Base-by-base conservation (phyloP, 495 filamentous ascomycete species). In the Staphylotrichum longicolle region DNA sequence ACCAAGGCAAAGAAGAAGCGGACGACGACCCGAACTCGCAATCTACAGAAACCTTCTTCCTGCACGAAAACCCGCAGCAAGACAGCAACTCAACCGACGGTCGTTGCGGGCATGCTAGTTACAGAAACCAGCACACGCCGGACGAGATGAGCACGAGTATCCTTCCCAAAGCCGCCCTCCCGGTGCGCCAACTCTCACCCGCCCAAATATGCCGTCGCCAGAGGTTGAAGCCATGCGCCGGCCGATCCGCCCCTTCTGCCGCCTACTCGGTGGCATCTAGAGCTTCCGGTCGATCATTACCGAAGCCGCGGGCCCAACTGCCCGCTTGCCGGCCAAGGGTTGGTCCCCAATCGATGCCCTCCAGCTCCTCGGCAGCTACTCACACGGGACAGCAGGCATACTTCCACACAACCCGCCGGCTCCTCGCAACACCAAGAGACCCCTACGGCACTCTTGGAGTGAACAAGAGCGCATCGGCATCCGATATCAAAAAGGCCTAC, bases 401-500 rank as follows among this genome's bases (percentile, higher is more conserved):
- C 42, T 96, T 98, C 74, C 92, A 96, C 74, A 80, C 88, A 10
- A 90, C 89, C 0, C 72, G 85, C 44, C 72, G 75, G 14, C 73
- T 81, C 27, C 72, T 82, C 48, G 86, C 89, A 4, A 68, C 78
- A 6, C 82, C 86, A 27, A 83, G 88, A 67, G 86, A 98, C 68
- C 94, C 94, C 7, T 98, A 98, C 72, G 84, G 83, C 57, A 77
- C 87, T 37, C 86, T 98, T 41, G 94, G 93, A n/a, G 87, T 98
- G 12, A 78, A 80, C 60, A 93, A 90, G 71, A 79, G 72, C 45
- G 90, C 94, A 12, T 88, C 91, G n/a, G 74, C 90, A 5, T 71
- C 85, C 57, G 95, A 97, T 7, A 96, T 98, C 68, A 98, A 98
- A 71, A 98, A 97, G 75, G 93, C 94, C 3, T 98, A 98, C 79